phyloP scores from a whole-genome alignment of 2,329 filamentous ascomycete species.

The Cytospora mali region DNA sequence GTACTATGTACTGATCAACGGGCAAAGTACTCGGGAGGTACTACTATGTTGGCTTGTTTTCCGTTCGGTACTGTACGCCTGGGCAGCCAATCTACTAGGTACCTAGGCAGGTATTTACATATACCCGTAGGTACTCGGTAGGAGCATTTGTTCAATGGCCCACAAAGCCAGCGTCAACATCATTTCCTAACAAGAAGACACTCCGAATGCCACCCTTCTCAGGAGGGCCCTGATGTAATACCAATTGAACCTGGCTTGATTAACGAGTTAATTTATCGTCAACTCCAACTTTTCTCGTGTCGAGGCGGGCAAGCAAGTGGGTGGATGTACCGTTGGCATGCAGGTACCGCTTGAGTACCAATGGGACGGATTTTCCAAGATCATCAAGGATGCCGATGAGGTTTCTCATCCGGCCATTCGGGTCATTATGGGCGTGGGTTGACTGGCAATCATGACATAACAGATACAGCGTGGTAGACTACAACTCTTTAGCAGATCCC shows the following conservation, averaged over 20 bases:
- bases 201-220: neutral
- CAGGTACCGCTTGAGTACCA: slow-evolving; percentile 24
- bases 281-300: neutral
- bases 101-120: neutral
- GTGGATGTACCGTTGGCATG: slow-evolving; percentile 4
- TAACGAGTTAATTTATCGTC: neutral
- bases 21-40: slow-evolving; percentile 22
- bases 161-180: neutral
- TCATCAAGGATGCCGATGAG: neutral
- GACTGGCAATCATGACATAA: neutral
- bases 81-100: neutral
- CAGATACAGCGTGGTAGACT: neutral
- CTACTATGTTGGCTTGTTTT: slow-evolving; percentile 3
- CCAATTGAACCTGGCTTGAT: neutral
- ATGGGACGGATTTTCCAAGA: neutral
- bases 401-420: slow-evolving; percentile 6
- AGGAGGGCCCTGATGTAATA: neutral
- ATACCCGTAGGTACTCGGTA: neutral
- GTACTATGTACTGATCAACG: slow-evolving; percentile 16
- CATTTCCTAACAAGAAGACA: neutral
- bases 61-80: neutral
- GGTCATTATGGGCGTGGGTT: neutral
- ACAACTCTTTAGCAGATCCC: slow-evolving; percentile 2
- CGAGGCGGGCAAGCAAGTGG: neutral
- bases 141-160: neutral